Evolutionary conservation across 192 early-diverging fungal species (phyloP).

Genomic region (Coemansia umbellata): DNA sequence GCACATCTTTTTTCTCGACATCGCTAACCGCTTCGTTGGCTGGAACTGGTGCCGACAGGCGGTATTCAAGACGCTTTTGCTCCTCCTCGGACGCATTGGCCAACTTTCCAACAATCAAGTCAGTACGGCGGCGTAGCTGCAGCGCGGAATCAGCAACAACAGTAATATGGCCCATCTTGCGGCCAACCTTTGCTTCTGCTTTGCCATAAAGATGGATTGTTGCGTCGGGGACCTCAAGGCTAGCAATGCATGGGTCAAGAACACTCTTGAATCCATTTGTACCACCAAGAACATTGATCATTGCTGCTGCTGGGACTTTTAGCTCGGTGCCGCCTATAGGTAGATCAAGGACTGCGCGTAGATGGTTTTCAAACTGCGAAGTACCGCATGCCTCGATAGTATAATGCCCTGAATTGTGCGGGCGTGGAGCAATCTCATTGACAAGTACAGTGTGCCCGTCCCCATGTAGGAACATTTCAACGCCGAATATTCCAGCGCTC

Average conservation of each 20-base stretch:
- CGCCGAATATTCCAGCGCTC: conserved; percentile 89
- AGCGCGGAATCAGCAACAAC: conserved; percentile 82
- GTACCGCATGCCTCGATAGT: conserved; percentile 97
- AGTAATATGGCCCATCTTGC: conserved; percentile 99
- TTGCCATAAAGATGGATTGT: conserved; percentile 97
- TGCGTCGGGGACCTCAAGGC: conserved; percentile 76
- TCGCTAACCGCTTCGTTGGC: conserved; percentile 23
- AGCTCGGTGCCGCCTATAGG: conserved; percentile 83
- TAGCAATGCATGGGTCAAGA: conserved; percentile 43
- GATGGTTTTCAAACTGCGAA: conserved; percentile 94
- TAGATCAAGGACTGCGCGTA: conserved; percentile 86
- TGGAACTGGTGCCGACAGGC: conserved; percentile 2
- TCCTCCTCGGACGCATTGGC: conserved; percentile 46
- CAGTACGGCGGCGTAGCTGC: conserved; percentile 68
- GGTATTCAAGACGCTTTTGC: conserved; percentile 30
- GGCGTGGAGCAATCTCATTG: conserved; percentile 98
- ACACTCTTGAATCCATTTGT: conserved; percentile 60
- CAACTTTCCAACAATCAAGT: conserved; percentile 54
- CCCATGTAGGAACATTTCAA: conserved; percentile 95
- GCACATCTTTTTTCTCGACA: conserved; percentile 30
- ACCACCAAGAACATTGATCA: conserved; percentile 94
- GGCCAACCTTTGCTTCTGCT: conserved; percentile 74
- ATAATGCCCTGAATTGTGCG: conserved; percentile 99
- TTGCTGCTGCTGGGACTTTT: conserved; percentile 87
- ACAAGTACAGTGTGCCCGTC: conserved; percentile 77